phyloP scores from a whole-genome alignment of 768 basidiomycete species.

The Termitomyces sp. region DNA sequence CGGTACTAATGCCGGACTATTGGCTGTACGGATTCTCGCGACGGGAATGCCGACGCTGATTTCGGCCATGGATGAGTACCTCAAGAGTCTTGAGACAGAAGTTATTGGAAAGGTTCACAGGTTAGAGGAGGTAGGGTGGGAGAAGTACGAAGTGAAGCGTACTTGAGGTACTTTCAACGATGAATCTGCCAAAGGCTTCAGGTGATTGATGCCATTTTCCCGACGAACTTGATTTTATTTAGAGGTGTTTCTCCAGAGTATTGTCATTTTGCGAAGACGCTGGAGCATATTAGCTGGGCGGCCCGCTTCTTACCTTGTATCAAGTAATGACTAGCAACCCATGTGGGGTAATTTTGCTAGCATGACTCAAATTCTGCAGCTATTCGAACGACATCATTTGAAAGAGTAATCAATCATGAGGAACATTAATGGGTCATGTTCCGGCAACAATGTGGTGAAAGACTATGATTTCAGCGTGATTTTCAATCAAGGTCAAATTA shows the following conservation, averaged over 20 bases:
- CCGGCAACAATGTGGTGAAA: not conserved
- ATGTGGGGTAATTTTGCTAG: not conserved
- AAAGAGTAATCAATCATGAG: not conserved
- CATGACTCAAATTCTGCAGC: not conserved
- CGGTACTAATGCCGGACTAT: constrained; percentile 85
- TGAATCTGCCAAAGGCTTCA: not conserved
- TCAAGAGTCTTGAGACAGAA: constrained; percentile 63
- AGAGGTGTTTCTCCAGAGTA: not conserved
- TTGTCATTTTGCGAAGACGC: not conserved
- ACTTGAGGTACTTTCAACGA: constrained; percentile 6
- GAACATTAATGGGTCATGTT: not conserved
- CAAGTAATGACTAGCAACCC: not conserved
- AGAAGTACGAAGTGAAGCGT: constrained; percentile 55
- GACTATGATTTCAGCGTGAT: not conserved
- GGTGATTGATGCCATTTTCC: not conserved
- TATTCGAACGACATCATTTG: too few relatives aligned
- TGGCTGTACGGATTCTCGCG: constrained; percentile 87
- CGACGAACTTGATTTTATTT: not conserved
- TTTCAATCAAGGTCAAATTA: not conserved
- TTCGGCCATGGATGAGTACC: constrained; percentile 66
- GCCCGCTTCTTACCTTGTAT: not conserved
- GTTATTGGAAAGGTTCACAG: constrained; percentile 76
- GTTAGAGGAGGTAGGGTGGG: constrained; percentile 81
- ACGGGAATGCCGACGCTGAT: constrained; percentile 64
- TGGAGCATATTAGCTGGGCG: not conserved